phyloP scores from a whole-genome alignment of 1,139 yeast genomes.

The Suhomyces maxii region DNA sequence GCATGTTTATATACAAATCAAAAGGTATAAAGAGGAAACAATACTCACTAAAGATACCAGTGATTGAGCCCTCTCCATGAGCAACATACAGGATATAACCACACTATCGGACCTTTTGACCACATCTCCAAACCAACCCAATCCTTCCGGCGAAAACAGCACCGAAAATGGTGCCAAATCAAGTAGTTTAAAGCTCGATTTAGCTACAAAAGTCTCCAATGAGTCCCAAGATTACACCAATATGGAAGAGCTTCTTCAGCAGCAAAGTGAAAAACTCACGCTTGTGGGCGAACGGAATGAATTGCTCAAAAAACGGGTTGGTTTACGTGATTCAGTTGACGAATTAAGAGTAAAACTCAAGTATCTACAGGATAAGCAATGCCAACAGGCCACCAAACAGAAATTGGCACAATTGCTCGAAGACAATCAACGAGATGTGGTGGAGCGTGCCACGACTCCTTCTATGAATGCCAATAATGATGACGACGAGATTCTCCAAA shows the following conservation, averaged over 20 bases:
- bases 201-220: constrained; percentile 6
- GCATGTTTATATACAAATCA: neutral
- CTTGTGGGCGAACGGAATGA: constrained; percentile 22
- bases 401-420: constrained; percentile 25
- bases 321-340: constrained; percentile 21
- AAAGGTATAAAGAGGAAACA: too few relatives aligned
- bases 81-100: constrained; percentile 28
- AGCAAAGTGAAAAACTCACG: constrained; percentile 23
- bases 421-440: constrained; percentile 18
- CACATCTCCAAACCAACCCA: constrained; percentile 21
- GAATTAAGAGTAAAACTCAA: constrained; percentile 20
- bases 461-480: constrained; percentile 16
- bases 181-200: constrained; percentile 8
- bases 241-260: constrained; percentile 9
- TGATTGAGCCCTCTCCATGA: constrained; percentile 15
- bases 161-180: neutral
- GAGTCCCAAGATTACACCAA: neutral
- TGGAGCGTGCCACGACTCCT: neutral
- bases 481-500: constrained; percentile 19
- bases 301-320: constrained; percentile 23
- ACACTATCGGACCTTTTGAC: constrained; percentile 28
- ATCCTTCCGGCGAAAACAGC: neutral
- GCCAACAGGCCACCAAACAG: constrained; percentile 15
- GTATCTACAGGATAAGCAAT: constrained; percentile 19
- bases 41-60: too few relatives aligned